Base-by-base conservation (phyloP, 805 yeast species). In the Saccharomycopsis javanensis region DNA sequence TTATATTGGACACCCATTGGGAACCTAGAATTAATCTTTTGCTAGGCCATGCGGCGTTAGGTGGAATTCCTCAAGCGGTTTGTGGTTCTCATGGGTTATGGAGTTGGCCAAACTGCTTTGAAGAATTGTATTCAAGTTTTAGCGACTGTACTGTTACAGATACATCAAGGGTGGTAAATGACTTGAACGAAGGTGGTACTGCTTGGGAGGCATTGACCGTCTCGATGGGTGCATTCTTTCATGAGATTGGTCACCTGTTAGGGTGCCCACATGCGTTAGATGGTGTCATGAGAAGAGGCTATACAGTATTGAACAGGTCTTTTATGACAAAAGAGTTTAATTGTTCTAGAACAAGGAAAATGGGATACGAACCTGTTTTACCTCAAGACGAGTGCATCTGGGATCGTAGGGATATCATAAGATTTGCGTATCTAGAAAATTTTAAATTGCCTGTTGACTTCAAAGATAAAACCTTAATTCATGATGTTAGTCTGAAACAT, bases 51-150 rank as follows among this genome's bases (percentile, higher is more conserved):
- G 97, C 97, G 1, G 98, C 98, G 0, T 72, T 92, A 16, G 98
- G 98, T 51, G 98, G 98, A 30, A 73, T 88, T 48, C 82, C 82
- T 61, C 71, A 94, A 56, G 98, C 96, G 1, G 89, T 94, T 8
- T 92, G 91, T 70, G 99, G 99, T 5, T 84, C 96, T 5, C 98
- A 94, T 66, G 94, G 96, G 0, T 63, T 89, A 11, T 91, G 87
- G 68, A 80, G 96, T 1, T 94, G 96, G 95, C 98, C 99, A n/a
- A 69, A 78, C n/a, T 79, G 78, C 57, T 74, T 89, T 60, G 94
- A 89, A 58, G 83, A 82, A 38, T 69, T 94, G 3, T 79, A 79
- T 4, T 79, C 84, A 0, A 72, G 81, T 31, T 88, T 91, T 63
- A 72, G 82, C 25, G 97, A 94, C 66, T 76, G 77, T n/a, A 85